A percentile compares a stretch with the other conserved stretches of the same genome.
Conservation (phyloP, 371 early-diverging fungal genomes). For the Rhizopus stolonifer region DNA sequence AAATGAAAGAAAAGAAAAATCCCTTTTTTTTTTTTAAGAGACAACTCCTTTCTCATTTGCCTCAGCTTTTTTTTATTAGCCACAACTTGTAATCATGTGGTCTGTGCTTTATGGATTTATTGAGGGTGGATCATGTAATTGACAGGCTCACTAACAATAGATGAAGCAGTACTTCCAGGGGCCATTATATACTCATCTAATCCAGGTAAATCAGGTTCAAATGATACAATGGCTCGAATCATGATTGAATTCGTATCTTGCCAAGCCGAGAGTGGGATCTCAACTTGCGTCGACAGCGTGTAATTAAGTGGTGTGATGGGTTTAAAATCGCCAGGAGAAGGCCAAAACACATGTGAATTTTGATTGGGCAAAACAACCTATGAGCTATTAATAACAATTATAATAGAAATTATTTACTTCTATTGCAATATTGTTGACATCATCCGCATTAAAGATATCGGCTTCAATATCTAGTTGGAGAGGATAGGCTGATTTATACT, state of each 20-base stretch:
- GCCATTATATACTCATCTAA: conserved; percentile 47
- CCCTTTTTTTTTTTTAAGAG: neutral
- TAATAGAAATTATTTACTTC: conserved; percentile 27
- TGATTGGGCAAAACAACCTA: conserved; percentile 43
- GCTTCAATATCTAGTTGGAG: conserved; percentile 40
- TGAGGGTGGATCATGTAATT: conserved; percentile 11
- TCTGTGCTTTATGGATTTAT: neutral
- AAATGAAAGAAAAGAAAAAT: neutral
- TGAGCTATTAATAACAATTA: neutral
- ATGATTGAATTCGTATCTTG: conserved; percentile 33
- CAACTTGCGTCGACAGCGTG: conserved; percentile 31
- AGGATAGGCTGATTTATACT: conserved; percentile 31
- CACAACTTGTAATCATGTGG: neutral
- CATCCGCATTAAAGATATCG: conserved; percentile 32
- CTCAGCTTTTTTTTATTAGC: too few species aligned
- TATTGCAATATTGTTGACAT: conserved; percentile 38
- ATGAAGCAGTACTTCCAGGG: conserved; percentile 10
- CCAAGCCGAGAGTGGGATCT: conserved; percentile 34
- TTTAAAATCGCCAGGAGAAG: conserved; percentile 36
- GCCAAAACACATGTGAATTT: conserved; percentile 38
- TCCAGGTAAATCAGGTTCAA: conserved; percentile 47
- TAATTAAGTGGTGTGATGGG: conserved; percentile 38
- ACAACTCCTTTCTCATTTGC: too few species aligned
- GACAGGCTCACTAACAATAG: conserved; percentile 25
- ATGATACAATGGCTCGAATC: conserved; percentile 41